Evolutionary conservation across 106 monocot genomes (phyloP).

Genomic region (Dendrobium chrysotoxum): DNA sequence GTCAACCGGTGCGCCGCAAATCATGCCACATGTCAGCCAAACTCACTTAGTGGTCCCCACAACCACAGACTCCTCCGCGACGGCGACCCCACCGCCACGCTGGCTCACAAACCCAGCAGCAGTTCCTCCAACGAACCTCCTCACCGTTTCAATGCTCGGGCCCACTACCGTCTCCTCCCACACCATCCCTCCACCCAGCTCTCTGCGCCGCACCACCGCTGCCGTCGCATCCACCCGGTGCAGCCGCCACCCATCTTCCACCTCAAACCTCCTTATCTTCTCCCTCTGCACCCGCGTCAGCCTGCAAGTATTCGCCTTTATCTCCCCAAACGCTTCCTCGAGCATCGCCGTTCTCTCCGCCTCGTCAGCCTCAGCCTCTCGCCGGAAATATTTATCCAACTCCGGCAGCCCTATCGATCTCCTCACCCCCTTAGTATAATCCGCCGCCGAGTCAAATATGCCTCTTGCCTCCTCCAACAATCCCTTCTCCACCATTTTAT

Average conservation of each 20-base stretch:
- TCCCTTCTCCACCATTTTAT: conserved; percentile 29
- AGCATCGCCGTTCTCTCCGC: conserved; percentile 10
- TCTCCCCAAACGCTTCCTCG: conserved; percentile 26
- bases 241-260: conserved; percentile 35
- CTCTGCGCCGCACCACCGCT: conserved; percentile 19
- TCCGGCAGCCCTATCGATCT: conserved; percentile 37
- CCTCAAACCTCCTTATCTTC: conserved; percentile 46
- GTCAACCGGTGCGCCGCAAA: too few relatives aligned
- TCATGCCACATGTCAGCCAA: background rate
- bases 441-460: conserved; percentile 3
- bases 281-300: conserved; percentile 39
- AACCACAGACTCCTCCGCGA: background rate
- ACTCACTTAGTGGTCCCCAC: background rate
- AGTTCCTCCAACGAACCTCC: conserved; percentile 15
- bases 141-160: conserved; percentile 28
- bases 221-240: conserved; percentile 57
- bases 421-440: conserved; percentile 19
- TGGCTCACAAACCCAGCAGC: background rate
- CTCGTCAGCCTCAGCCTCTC: conserved; percentile 12
- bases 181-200: conserved; percentile 5
- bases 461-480: conserved; percentile 35
- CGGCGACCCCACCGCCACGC: background rate
- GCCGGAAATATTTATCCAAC: conserved; percentile 28
- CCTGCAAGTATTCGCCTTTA: conserved; percentile 56
- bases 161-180: conserved; percentile 24